Evolutionary conservation across 2,329 filamentous ascomycete species (phyloP).

Genomic region (Fusarium proliferatum): DNA sequence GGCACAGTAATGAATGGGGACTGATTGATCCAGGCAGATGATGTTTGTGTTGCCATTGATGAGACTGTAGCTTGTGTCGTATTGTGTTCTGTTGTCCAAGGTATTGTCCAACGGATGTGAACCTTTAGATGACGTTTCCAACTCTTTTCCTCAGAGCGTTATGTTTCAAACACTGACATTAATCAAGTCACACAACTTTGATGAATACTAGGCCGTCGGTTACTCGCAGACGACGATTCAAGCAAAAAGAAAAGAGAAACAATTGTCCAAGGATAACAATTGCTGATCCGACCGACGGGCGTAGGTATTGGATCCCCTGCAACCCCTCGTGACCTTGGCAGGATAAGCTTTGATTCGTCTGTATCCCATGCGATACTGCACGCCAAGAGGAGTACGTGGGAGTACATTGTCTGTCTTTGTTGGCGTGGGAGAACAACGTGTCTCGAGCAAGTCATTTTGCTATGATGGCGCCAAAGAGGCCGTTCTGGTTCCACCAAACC

Average conservation of each 20-base stretch:
- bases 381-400: constrained; percentile 30
- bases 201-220: neutral
- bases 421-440: neutral
- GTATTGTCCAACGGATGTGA: neutral
- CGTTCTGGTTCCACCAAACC: constrained; percentile 42
- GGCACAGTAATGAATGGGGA: constrained; percentile 19
- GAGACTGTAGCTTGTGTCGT: neutral
- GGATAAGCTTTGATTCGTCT: constrained; percentile 32
- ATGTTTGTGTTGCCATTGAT: constrained; percentile 17
- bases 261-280: constrained; percentile 6
- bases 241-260: neutral
- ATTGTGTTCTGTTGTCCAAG: neutral
- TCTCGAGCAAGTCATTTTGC: constrained; percentile 17
- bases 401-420: constrained; percentile 13
- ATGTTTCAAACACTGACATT: neutral
- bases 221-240: constrained; percentile 14
- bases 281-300: constrained; percentile 33
- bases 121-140: neutral
- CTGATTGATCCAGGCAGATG: constrained; percentile 4
- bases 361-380: constrained; percentile 26
- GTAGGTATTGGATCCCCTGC: constrained; percentile 18
- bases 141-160: neutral
- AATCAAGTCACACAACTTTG: constrained; percentile 2
- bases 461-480: neutral
- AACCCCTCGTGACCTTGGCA: constrained; percentile 32